These are phyloP conservation scores for Cinchona pubescens DNA, from an alignment of 257 asterid species.

Conservation along the genomic window DNA sequence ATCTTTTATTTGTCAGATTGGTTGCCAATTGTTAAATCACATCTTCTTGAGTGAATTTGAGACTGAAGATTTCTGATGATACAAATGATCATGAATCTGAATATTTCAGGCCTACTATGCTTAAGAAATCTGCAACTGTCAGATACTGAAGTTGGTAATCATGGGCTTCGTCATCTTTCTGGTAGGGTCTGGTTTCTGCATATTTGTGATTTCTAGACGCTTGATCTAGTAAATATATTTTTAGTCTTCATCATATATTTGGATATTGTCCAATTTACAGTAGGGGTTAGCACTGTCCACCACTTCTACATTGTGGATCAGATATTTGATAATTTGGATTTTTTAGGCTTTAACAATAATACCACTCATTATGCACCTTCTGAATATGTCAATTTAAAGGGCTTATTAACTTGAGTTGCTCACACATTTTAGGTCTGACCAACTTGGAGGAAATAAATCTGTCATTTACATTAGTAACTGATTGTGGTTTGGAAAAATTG, in stretches of 20 bases:
- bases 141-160: conserved; percentile 87
- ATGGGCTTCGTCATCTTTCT: conserved; percentile 72
- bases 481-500: conserved; percentile 28
- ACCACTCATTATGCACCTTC: neutral
- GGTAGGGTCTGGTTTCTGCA: conserved; percentile 37
- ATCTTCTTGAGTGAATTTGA: neutral
- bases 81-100: neutral
- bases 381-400: neutral
- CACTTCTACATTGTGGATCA: neutral
- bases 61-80: neutral
- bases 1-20: neutral
- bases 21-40: neutral
- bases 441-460: conserved; percentile 37
- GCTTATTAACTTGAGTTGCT: neutral
- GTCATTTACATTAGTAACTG: conserved; percentile 33
- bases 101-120: conserved; percentile 51
- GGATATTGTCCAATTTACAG: neutral
- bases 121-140: conserved; percentile 80
- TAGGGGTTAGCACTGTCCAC: neutral
- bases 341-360: neutral
- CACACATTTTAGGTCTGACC: conserved; percentile 26
- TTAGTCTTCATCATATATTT: neutral
- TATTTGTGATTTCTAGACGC: neutral
- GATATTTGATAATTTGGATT: neutral
- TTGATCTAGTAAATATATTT: neutral